Base-by-base conservation (phyloP, 805 yeast genomes). In the Candida bentonensis region DNA sequence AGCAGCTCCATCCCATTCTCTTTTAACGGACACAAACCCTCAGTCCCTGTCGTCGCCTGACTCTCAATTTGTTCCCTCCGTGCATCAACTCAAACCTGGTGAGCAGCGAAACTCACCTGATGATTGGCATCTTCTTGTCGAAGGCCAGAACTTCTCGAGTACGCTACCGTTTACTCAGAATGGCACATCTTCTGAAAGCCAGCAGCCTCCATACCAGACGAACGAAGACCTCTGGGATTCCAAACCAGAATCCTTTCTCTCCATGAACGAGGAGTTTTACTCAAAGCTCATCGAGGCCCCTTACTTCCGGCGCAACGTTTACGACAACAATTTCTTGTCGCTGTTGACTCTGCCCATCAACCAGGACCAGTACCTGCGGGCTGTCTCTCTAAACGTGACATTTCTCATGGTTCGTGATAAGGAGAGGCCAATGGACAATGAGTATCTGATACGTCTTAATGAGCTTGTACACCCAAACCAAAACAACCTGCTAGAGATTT, bases 201-300 rank as follows among this genome's bases (percentile, higher is more conserved):
- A 22, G n/a, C 21, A 22, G 26, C 28, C 26, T 15, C 15, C 15
- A 17, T 22, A 22, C 43, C 42, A 45, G 42, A n/a, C 46, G 46
- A 7, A 49, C 42, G 41, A 47, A 41, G 15, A 41, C 46, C 43
- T 48, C 46, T 39, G 50, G 44, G 17, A 46, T 42, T 15, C 45
- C 53, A n/a, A 51, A 44, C 26, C 44, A 42, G n/a, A 44, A 42
- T 28, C 23, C 40, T 53, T 53, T 21, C 45, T 53, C 13, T 49
- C 55, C 20, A 53, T 53, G 57, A 53, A 51, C 40, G 57, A 53
- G 41, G 34, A 23, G 33, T 51, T 47, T 23, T 53, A 51, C 42
- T 53, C 53, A n/a, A 52, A 52, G 40, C 46, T 53, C 7, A 45
- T 51, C 30, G 54, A 46, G 33, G 40, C 42, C 11, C 47, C 49